Base-by-base conservation (phyloP, 768 basidiomycete species). In the Inosperma sp. region DNA sequence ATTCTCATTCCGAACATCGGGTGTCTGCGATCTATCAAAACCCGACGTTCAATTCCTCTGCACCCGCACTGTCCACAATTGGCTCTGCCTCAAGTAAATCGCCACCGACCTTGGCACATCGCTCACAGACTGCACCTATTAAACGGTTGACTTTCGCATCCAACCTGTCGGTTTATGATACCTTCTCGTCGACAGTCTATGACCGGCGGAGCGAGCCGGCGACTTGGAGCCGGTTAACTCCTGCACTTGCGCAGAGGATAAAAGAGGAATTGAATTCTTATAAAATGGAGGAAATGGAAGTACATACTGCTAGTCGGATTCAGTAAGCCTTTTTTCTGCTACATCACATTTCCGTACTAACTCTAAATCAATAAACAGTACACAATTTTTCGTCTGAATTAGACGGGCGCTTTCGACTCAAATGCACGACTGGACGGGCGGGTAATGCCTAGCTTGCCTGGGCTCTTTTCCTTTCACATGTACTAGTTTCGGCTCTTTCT, bases 281-380 rank as follows among this genome's bases (percentile, higher is more conserved):
- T 72, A 98, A 98, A 78, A 91, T 97, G 88, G 93, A 95, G 70
- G 93, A 97, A 73, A 98, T 99, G 95, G 92, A 94, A 66, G 93
- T 99, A 55, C 95, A 98, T 69, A 88, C 89, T 59, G 75, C 87
- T 43, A 94, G 91, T 69, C 84, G 91, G 68, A 82, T 89, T 60
- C 86, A 96, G 90, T 93, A 66, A 59, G 90, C 82, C 33, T 42
- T 48, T 45, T 37, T 52, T 42, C 44, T 33, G 47, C n/a, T n/a
- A n/a, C n/a, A n/a, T n/a, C n/a, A n/a, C n/a, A 35, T 40, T 59
- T 22, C 48, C n/a, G 29, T 91, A 89, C 75, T 90, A 89, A 73
- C 86, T 91, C 67, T 91, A 75, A 84, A 52, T 43, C 43, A 53
- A 41, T 49, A 17, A 34, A 53, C 45, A 35, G 43, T 39, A 44